A percentile compares a stretch with the other conserved stretches of the same genome.
These are phyloP conservation scores for Prunus davidiana DNA, from an alignment of 306 rosid genomes.

Conservation along the genomic window DNA sequence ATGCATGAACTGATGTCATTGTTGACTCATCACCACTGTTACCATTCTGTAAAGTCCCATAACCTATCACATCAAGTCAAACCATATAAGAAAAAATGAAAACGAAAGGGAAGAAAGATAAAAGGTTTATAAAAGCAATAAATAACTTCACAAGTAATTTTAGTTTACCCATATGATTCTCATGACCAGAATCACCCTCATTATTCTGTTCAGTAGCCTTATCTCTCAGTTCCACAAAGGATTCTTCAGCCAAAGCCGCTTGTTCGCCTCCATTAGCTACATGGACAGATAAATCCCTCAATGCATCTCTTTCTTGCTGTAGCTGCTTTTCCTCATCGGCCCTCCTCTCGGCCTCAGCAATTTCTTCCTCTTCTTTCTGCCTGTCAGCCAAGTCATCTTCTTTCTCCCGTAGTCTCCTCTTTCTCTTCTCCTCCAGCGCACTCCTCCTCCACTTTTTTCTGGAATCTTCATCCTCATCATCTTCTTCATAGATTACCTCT, in stretches of 20 bases:
- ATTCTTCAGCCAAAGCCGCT: constrained; percentile 38
- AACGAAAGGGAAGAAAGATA: not conserved
- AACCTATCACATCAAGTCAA: constrained; percentile 49
- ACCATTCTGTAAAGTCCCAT: constrained; percentile 46
- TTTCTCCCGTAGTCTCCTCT: constrained; percentile 80
- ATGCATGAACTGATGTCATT: constrained; percentile 40
- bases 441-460: constrained; percentile 93
- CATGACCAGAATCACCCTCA: constrained; percentile 43
- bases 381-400: constrained; percentile 83
- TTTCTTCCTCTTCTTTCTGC: constrained; percentile 84
- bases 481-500: constrained; percentile 85
- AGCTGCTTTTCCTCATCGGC: constrained; percentile 73
- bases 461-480: constrained; percentile 92
- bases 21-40: constrained; percentile 47
- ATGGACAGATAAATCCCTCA: constrained; percentile 47
- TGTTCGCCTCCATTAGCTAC: constrained; percentile 38
- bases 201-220: constrained; percentile 39
- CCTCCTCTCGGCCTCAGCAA: constrained; percentile 74
- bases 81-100: constrained; percentile 21
- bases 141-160: not conserved
- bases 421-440: constrained; percentile 83
- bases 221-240: constrained; percentile 39
- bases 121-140: not conserved
- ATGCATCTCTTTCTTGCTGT: constrained; percentile 55
- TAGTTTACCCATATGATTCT: constrained; percentile 49